Base-by-base conservation (phyloP, 2,329 filamentous ascomycete genomes). In the Phoma sp. region DNA sequence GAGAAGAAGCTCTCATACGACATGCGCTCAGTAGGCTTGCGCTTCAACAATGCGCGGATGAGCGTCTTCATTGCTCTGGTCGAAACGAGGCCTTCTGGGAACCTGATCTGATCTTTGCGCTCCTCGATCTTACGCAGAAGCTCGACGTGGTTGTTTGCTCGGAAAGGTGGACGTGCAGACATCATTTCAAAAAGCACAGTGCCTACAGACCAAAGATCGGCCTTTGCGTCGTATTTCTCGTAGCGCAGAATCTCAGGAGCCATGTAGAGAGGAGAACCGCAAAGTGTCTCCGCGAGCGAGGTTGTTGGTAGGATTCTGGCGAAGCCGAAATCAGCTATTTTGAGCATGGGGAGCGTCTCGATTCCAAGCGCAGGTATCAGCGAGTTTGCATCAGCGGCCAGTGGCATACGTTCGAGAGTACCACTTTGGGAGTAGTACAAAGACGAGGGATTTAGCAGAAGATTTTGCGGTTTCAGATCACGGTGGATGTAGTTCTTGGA, bases 291-390 rank as follows among this genome's bases (percentile, higher is more conserved):
- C 10, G 95, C 95, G 60, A 99, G 83, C 5, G 93, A 94, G 0
- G 94, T 96, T 7, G 91, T 88, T 2, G 95, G 94, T 43, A 99
- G 80, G 51, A 96, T 92, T 51, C 95, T 88, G 51, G 95, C 95
- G 73, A 99, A 99, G n/a, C 95, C 95, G 72, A 99, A 99, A 78
- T 99, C 95, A 53, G 95, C 95, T 66, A 99, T 88, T 79, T 99
- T 99, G 57, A 99, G 85, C 89, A 98, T 96, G 4, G 95, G 95
- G 37, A 99, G 78, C 17, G 92, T 95, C 48, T 86, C 83, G 27
- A 99, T 80, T 7, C 95, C 95, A 24, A 88, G 88, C 24, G 88
- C 85, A 4, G 94, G 92, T 39, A 91, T 89, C 51, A 95, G 81
- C 0, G 92, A 93, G 71, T 93, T 87, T 38, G 89, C 87, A 68